A percentile compares a stretch with the other conserved stretches of the same genome.
phyloP scores from a whole-genome alignment of 1,284 basidiomycete species.

The Heliocybe sulcata region DNA sequence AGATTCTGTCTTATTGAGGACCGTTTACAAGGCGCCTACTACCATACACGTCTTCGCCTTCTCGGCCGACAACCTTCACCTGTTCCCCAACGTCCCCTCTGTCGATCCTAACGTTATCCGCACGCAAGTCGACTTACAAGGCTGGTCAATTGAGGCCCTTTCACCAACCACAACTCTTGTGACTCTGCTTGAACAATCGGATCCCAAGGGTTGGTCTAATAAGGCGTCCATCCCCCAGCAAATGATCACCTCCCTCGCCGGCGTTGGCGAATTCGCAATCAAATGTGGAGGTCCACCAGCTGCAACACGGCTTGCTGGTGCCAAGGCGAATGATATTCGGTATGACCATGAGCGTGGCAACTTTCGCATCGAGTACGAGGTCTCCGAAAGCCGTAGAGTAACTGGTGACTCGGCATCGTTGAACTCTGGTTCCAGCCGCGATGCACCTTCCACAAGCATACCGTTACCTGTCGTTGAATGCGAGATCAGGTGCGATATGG shows the following conservation, averaged over 20 bases:
- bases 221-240: conserved; percentile 90
- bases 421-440: not conserved
- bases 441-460: conserved; percentile 15
- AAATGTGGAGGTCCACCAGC: conserved; percentile 92
- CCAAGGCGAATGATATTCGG: conserved; percentile 62
- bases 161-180: conserved; percentile 94
- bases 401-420: conserved; percentile 9
- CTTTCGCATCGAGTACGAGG: conserved; percentile 85
- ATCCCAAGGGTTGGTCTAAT: conserved; percentile 96
- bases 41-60: conserved; percentile 96
- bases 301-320: conserved; percentile 79
- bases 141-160: conserved; percentile 94
- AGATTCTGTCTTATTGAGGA: conserved; percentile 87
- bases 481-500: conserved; percentile 90
- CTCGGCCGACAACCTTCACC: conserved; percentile 82
- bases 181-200: conserved; percentile 93
- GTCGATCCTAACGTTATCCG: conserved; percentile 76
- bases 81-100: conserved; percentile 79
- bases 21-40: conserved; percentile 94
- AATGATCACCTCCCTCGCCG: conserved; percentile 84
- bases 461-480: conserved; percentile 70
- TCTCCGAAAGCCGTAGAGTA: conserved; percentile 45
- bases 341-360: conserved; percentile 87
- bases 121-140: conserved; percentile 92
- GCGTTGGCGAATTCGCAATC: conserved; percentile 91